Evolutionary conservation across 805 yeast genomes (phyloP), one percentile per base, ranked within the genome.

Genomic region (Ogataea ganodermae): DNA sequence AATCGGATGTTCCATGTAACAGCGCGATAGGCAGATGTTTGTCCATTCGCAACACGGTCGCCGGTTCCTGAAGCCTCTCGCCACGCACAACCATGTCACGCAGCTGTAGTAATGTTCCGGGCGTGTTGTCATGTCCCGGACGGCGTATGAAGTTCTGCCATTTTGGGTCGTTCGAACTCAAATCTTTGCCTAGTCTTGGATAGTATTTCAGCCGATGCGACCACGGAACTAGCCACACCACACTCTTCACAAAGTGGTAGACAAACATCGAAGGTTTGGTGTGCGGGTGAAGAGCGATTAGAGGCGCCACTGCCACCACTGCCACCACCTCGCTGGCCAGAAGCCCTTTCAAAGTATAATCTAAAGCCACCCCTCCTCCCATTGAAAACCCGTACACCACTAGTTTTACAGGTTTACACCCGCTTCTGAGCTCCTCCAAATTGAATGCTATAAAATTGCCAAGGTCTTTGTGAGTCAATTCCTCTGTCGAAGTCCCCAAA

Each of bases 331-430:
- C 52, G 22, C 74, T 71, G 35, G 65, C 71, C 55, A 72, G 66
- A 50, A 69, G 75, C 2, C 90, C 90, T 27, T 62, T 61, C 35
- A 80, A 70, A 3, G 78, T 81, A 59, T 86, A 84, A 61, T 83
- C 83, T 48, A 86, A 67, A 0, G 69, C 71, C 41, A 86, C 80
- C 0, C 86, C 90, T 21, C 91, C 91, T 45, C 95, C 95, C 91
- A 86, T 85, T 9, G 90, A 84, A 55, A 82, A 89, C 1, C 92
- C 91, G 59, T 76, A 70, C 36, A 86, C 59, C 55, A 71, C 74
- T 20, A 84, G 53, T 49, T 75, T 76, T 43, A 68, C 70, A 1
- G 52, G 44, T n/a, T 50, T 50, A 4, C 48, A 57, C 24, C 59
- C 35, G n/a, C 57, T 14, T 17, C 44, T 42, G 43, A 65, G 52